These are phyloP conservation scores for Clohesyomyces aquaticus DNA, from an alignment of 495 filamentous ascomycete species.

Conservation along the genomic window DNA sequence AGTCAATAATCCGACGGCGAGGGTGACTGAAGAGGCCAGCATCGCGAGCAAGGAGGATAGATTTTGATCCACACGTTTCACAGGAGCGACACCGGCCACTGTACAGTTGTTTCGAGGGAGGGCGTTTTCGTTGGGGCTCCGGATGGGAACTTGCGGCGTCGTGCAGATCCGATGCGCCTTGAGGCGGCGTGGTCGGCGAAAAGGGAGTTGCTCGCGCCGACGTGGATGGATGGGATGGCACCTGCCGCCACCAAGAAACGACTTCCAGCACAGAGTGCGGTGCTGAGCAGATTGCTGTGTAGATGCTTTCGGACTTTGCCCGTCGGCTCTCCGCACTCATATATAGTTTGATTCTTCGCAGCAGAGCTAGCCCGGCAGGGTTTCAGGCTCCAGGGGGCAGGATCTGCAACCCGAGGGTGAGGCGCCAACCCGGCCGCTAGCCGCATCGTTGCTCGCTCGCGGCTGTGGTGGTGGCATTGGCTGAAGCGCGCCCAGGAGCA, in stretches of 20 bases:
- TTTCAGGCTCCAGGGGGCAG: background rate
- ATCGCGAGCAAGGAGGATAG: too few species aligned
- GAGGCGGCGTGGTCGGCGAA: background rate
- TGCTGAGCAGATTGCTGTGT: background rate
- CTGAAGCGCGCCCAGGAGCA: background rate
- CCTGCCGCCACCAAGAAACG: background rate
- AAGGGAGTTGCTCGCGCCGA: background rate
- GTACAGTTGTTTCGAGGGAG: background rate
- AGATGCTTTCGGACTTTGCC: background rate
- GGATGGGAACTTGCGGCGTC: background rate
- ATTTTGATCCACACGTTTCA: too few species aligned
- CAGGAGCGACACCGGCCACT: too few species aligned
- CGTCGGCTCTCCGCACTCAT: conserved; percentile 8
- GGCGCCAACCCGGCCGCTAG: background rate
- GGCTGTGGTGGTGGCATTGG: background rate
- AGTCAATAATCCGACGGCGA: too few species aligned
- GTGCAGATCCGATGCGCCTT: background rate
- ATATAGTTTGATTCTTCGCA: background rate
- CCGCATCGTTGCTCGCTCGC: background rate
- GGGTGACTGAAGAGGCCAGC: too few species aligned
- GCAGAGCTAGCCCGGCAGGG: background rate
- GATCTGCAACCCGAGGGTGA: background rate
- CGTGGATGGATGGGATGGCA: background rate
- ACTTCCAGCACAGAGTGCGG: background rate
- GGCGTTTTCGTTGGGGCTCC: background rate